Evolutionary conservation across 2,329 filamentous ascomycete genomes (phyloP).

Genomic region (Colletotrichum sp.): DNA sequence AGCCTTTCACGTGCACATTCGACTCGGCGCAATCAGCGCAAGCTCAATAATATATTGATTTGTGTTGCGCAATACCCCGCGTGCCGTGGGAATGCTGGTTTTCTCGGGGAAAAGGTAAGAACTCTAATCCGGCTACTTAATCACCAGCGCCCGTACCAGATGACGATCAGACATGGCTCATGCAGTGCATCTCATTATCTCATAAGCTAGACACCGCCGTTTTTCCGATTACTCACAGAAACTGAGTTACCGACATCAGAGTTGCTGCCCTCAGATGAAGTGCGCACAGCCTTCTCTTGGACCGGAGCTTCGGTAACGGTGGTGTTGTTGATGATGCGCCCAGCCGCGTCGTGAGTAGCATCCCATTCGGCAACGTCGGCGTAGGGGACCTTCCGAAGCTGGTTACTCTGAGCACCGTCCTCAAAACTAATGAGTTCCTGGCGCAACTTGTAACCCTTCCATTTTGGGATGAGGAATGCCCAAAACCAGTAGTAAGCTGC

Average conservation of each 20-base stretch:
- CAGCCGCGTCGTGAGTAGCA: slow-evolving; percentile 56
- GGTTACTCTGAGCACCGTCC: slow-evolving; percentile 45
- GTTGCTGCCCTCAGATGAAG: background rate
- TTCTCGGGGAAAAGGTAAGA: background rate
- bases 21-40: background rate
- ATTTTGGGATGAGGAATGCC: slow-evolving; percentile 60
- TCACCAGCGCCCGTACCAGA: background rate
- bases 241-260: background rate
- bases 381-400: slow-evolving; percentile 57
- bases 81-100: background rate
- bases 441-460: slow-evolving; percentile 56
- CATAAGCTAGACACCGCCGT: background rate
- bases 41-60: background rate
- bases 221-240: background rate
- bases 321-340: slow-evolving; percentile 16
- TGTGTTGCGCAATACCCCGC: background rate
- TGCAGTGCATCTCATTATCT: background rate
- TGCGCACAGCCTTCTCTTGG: background rate
- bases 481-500: slow-evolving; percentile 63
- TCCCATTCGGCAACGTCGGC: slow-evolving; percentile 61
- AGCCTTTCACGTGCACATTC: background rate
- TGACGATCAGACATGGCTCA: background rate
- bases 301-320: background rate
- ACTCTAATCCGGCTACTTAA: background rate
- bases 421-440: slow-evolving; percentile 50